phyloP scores from a whole-genome alignment of 2,329 filamentous ascomycete species.

The Sordariomycetes sp. region DNA sequence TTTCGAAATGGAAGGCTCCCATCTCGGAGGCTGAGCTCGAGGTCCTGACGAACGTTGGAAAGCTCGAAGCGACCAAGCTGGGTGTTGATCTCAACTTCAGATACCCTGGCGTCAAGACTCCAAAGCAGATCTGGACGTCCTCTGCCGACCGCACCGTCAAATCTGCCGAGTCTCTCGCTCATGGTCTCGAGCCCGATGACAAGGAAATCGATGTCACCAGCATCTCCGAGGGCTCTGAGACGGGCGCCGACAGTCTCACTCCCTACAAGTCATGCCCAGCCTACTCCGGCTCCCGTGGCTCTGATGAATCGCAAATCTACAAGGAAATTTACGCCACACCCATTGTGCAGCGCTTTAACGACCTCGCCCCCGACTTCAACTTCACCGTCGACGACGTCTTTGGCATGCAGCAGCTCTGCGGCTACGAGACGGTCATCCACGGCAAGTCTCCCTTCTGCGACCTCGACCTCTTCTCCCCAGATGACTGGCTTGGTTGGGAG shows the following conservation, averaged over 20 bases:
- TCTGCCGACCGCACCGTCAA: slow-evolving; percentile 53
- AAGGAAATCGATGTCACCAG: slow-evolving; percentile 43
- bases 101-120: slow-evolving; percentile 44
- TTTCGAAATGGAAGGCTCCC: slow-evolving; percentile 46
- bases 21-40: slow-evolving; percentile 47
- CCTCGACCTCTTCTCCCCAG: slow-evolving; percentile 45
- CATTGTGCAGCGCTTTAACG: slow-evolving; percentile 47
- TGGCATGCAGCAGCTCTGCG: slow-evolving; percentile 57
- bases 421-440: slow-evolving; percentile 55
- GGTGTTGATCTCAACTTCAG: slow-evolving; percentile 49
- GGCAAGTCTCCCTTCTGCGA: slow-evolving; percentile 54
- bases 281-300: slow-evolving; percentile 49
- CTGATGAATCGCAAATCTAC: slow-evolving; percentile 41
- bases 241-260: slow-evolving; percentile 51
- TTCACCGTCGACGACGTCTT: slow-evolving; percentile 55
- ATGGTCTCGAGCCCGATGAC: slow-evolving; percentile 43
- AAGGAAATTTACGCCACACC: slow-evolving; percentile 48
- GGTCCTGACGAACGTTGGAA: slow-evolving; percentile 52
- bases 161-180: slow-evolving; percentile 48
- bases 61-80: slow-evolving; percentile 48
- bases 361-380: slow-evolving; percentile 46
- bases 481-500: slow-evolving; percentile 59
- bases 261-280: slow-evolving; percentile 57
- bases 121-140: slow-evolving; percentile 50
- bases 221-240: slow-evolving; percentile 45